Conservation (phyloP, 306 rosid species). For the Fragaria iinumae region DNA sequence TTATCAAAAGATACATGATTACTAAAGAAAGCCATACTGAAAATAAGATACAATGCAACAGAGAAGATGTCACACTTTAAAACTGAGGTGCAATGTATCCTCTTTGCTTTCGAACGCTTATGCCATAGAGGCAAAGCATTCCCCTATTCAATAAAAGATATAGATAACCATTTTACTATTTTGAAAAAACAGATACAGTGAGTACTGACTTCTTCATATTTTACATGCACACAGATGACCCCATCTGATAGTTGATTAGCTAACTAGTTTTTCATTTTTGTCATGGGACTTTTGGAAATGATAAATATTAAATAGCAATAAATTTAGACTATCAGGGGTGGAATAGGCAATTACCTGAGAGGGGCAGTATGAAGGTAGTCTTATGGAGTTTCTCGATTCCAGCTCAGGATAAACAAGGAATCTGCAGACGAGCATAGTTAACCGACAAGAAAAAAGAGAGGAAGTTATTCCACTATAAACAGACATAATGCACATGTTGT, state of each 20-base stretch:
- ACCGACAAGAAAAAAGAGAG: background rate
- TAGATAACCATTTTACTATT: background rate
- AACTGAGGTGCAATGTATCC: background rate
- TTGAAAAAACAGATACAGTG: background rate
- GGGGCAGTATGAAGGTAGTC: slow-evolving; percentile 74
- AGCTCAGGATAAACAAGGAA: slow-evolving; percentile 83
- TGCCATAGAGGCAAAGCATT: background rate
- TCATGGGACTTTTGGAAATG: background rate
- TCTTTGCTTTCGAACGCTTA: background rate
- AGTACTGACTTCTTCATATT: background rate
- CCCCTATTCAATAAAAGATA: background rate
- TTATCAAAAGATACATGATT: background rate
- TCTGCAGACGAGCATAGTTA: slow-evolving; percentile 47
- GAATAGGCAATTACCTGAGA: slow-evolving; percentile 43
- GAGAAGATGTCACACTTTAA: background rate
- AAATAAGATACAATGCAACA: background rate
- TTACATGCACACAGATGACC: slow-evolving; percentile 19
- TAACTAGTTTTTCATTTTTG: background rate
- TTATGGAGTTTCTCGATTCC: slow-evolving; percentile 82
- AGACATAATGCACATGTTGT: background rate
- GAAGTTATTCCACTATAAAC: background rate
- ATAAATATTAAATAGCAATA: background rate
- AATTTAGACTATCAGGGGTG: slow-evolving; percentile 18
- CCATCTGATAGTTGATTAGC: background rate
- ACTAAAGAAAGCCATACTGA: background rate